Percentiles rank a stretch among this genome's conserved stretches.
Conservation (phyloP, 2,329 filamentous ascomycete genomes). For the Xylaria sp. region DNA sequence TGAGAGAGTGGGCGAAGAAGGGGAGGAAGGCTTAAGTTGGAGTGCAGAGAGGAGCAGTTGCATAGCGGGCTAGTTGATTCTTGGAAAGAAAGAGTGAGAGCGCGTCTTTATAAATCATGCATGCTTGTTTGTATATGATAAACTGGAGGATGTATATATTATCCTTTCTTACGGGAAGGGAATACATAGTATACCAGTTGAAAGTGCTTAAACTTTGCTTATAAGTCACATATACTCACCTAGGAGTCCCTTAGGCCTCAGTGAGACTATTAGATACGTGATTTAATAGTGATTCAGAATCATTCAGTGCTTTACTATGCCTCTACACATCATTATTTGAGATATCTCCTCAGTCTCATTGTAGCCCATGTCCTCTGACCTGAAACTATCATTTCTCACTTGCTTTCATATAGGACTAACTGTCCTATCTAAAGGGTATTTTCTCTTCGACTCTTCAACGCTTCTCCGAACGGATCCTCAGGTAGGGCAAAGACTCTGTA, state of each 20-base stretch:
- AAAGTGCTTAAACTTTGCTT: not conserved
- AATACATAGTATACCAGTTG: not conserved
- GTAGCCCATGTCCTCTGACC: not conserved
- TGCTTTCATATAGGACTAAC: not conserved
- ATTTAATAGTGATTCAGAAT: not conserved
- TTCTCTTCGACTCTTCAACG: slow-evolving; percentile 18
- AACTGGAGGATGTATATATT: not conserved
- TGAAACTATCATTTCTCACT: not conserved
- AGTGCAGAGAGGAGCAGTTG: not conserved
- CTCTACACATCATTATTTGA: not conserved
- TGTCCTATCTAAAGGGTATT: not conserved
- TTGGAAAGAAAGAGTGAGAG: not conserved
- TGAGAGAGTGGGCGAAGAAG: slow-evolving; percentile 83
- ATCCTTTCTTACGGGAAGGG: not conserved
- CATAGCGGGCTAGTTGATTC: not conserved
- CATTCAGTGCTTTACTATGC: not conserved
- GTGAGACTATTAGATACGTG: not conserved
- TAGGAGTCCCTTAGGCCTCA: not conserved
- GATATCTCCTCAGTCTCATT: not conserved
- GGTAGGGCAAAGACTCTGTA: slow-evolving; percentile 62
- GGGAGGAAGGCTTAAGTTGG: slow-evolving; percentile 20
- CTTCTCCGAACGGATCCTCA: slow-evolving; percentile 41
- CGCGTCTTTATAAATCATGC: not conserved
- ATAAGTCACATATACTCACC: not conserved
- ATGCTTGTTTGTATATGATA: not conserved